These are phyloP conservation scores for Nicotiana benthamiana DNA, from an alignment of 257 asterid species.

Conservation along the genomic window DNA sequence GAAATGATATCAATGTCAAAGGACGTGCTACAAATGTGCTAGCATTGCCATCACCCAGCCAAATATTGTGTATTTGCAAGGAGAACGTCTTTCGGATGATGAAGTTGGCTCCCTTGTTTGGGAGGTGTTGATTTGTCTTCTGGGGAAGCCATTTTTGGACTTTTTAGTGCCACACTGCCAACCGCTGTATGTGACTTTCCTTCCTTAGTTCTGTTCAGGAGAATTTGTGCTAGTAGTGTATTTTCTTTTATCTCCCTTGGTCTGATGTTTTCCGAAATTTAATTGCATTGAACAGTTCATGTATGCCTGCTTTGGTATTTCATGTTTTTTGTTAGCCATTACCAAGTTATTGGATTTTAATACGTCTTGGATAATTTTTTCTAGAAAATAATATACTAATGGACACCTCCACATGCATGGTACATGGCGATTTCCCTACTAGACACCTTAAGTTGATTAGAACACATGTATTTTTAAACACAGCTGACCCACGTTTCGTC, in stretches of 20 bases:
- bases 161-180: constrained; percentile 52
- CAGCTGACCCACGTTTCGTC: too few species aligned
- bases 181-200: constrained; percentile 48
- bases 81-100: constrained; percentile 48
- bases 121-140: constrained; percentile 58
- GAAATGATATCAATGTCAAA: constrained; percentile 48
- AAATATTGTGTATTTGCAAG: constrained; percentile 73
- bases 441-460: too few species aligned
- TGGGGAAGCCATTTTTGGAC: constrained; percentile 52
- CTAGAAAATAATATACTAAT: too few species aligned
- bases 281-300: neutral
- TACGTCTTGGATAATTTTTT: neutral
- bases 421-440: too few species aligned
- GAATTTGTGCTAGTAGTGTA: neutral
- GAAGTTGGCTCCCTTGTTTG: constrained; percentile 57
- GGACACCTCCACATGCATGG: too few species aligned
- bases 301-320: neutral
- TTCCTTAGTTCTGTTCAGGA: neutral
- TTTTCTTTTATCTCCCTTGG: neutral
- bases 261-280: neutral
- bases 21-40: constrained; percentile 47
- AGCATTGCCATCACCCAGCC: constrained; percentile 60
- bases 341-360: neutral
- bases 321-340: neutral
- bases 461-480: too few species aligned